These are phyloP conservation scores for Kodamaea anthophila DNA, from an alignment of 1,139 yeast genomes.

Conservation along the genomic window DNA sequence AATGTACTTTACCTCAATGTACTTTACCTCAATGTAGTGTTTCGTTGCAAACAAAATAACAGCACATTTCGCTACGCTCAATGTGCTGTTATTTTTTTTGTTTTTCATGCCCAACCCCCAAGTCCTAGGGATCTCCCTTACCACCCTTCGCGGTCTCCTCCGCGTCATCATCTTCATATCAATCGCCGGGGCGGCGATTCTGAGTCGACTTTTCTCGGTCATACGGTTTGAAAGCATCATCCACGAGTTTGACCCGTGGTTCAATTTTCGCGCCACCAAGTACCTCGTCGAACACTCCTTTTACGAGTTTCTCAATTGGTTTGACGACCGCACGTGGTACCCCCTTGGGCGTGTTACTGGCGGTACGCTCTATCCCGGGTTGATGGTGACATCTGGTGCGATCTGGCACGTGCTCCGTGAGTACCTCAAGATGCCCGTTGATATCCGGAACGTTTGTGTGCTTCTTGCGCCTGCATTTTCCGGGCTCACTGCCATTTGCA, in stretches of 20 bases:
- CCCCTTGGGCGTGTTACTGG: slow-evolving; percentile 99
- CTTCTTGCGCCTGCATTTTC: slow-evolving; percentile 95
- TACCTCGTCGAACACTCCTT: slow-evolving; percentile 78
- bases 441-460: slow-evolving; percentile 93
- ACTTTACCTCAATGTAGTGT: slow-evolving; percentile 1
- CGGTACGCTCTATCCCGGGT: slow-evolving; percentile 95
- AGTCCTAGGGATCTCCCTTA: slow-evolving; percentile 29
- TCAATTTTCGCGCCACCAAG: slow-evolving; percentile 91
- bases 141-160: slow-evolving; percentile 44
- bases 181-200: slow-evolving; percentile 84
- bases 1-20: background rate
- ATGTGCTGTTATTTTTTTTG: too few species aligned
- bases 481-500: slow-evolving; percentile 85
- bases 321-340: slow-evolving; percentile 98
- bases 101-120: slow-evolving; percentile 3
- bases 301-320: slow-evolving; percentile 94
- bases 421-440: slow-evolving; percentile 72
- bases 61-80: background rate
- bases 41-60: too few species aligned
- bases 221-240: slow-evolving; percentile 90
- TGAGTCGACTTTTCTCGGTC: slow-evolving; percentile 77
- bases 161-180: slow-evolving; percentile 61
- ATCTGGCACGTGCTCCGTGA: slow-evolving; percentile 71
- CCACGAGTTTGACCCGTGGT: slow-evolving; percentile 99
- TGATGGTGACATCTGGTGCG: slow-evolving; percentile 93